Evolutionary conservation across 495 filamentous ascomycete species (phyloP).

Genomic region (Penicillium ucsense): DNA sequence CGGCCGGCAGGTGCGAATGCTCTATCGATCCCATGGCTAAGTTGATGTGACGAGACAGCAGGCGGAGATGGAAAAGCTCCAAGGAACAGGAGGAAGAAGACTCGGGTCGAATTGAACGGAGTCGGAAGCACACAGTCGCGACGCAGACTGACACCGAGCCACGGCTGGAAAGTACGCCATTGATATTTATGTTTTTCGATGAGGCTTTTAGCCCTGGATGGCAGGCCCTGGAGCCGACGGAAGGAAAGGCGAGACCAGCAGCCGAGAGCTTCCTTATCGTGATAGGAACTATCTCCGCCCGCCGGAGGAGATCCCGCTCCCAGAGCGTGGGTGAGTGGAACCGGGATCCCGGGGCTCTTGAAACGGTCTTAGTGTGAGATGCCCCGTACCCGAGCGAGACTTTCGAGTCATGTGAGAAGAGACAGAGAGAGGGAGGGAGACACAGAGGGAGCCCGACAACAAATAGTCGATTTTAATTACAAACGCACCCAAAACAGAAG

Average conservation of each 20-base stretch:
- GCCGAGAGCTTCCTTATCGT: slow-evolving; percentile 17
- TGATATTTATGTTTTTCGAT: slow-evolving; percentile 28
- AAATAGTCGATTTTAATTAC: too few relatives aligned
- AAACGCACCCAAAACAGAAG: too few relatives aligned
- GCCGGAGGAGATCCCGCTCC: slow-evolving; percentile 50
- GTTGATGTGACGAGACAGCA: neutral
- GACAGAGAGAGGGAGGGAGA: too few relatives aligned
- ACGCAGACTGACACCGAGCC: neutral
- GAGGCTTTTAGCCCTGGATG: slow-evolving; percentile 1
- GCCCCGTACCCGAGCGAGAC: neutral
- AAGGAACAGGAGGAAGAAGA: neutral
- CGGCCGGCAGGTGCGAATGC: slow-evolving; percentile 47
- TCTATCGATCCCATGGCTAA: slow-evolving; percentile 23
- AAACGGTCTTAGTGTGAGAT: neutral
- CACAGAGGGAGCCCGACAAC: too few relatives aligned
- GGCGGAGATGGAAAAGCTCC: too few relatives aligned
- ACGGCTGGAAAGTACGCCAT: slow-evolving; percentile 33
- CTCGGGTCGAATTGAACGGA: slow-evolving; percentile 34
- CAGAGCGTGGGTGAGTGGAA: slow-evolving; percentile 15
- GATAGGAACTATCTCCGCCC: slow-evolving; percentile 33
- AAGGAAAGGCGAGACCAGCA: neutral
- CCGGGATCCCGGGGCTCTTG: neutral
- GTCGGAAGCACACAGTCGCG: neutral
- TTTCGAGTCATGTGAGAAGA: neutral
- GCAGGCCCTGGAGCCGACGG: neutral